Base-by-base conservation (phyloP, 2,329 filamentous ascomycete species). In the Gliomastix tumulicola region DNA sequence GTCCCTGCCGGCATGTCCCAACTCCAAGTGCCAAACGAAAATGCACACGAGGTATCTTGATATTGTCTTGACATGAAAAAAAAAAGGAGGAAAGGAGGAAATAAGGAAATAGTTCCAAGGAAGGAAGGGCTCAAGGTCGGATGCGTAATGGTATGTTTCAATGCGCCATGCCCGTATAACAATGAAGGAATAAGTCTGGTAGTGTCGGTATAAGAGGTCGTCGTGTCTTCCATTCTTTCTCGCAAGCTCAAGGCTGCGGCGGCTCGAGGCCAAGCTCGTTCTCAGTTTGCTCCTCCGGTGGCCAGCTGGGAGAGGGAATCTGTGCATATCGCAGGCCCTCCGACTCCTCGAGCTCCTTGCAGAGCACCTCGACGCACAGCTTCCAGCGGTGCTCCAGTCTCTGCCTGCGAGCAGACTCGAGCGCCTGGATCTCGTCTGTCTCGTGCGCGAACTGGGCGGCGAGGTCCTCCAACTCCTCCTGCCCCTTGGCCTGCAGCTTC, bases 311-410 rank as follows among this genome's bases (percentile, higher is more conserved):
- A 6, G 50, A 49, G 7, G 51, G 41, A 17, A 61, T 43, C 13
- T 47, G 41, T 4, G 61, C 68, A 44, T 68, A 79, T 40, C 47
- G 55, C 21, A 65, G 42, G 2, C 63, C 63, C 7, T 62, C 59
- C 35, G 60, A 51, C 11, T 55, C 53, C 46, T 76, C 71, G 33
- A 79, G 49, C 47, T 75, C 69, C 41, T 63, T 69, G 41, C 73
- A 63, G 40, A 74, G 53, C 13, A 80, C 66, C 44, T 75, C 68
- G 35, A 69, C 68, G 16, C 61, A 60, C 7, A 80, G 49, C 21
- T 55, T 52, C 77, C 77, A 81, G 38, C 74, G 61, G 30, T 60
- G 58, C 9, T 60, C 54, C 30, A 79, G 45, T 34, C 62, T 61
- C 6, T 54, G 49, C 47, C 61, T 67, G 16, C 76, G 64, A 15